These are phyloP conservation scores for Groenewaldozyma sp. DNA, from an alignment of 1,139 yeast genomes.

Conservation along the genomic window DNA sequence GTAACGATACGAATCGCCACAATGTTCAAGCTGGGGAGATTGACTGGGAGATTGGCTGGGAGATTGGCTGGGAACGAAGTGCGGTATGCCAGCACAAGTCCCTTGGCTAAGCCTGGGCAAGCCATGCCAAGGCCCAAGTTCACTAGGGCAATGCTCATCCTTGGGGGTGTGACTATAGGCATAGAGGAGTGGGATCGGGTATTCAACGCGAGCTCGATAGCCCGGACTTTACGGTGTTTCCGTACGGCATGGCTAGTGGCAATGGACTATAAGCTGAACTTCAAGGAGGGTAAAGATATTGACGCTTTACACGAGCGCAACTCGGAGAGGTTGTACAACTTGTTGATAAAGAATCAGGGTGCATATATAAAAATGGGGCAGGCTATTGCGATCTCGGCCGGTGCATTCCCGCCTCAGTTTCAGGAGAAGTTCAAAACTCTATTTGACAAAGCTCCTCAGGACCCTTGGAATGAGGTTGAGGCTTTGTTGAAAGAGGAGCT, in stretches of 20 bases:
- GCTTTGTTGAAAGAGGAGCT: constrained; percentile 37
- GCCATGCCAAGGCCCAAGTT: neutral
- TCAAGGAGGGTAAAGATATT: constrained; percentile 36
- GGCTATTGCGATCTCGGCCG: constrained; percentile 64
- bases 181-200: constrained; percentile 12
- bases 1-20: too few relatives aligned
- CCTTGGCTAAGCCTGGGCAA: too few relatives aligned
- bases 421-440: constrained; percentile 46
- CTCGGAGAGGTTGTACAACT: constrained; percentile 45
- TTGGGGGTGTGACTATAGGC: constrained; percentile 10
- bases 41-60: too few relatives aligned
- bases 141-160: constrained; percentile 1
- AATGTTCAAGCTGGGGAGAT: too few relatives aligned
- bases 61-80: too few relatives aligned
- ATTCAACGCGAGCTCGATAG: constrained; percentile 40
- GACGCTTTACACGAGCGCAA: constrained; percentile 51
- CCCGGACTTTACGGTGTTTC: constrained; percentile 46
- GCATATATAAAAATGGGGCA: constrained; percentile 70
- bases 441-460: constrained; percentile 66
- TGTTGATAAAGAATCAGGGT: constrained; percentile 55
- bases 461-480: constrained; percentile 49
- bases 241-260: constrained; percentile 45
- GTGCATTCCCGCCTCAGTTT: constrained; percentile 54
- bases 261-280: constrained; percentile 46
- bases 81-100: too few relatives aligned